Evolutionary conservation across 352 stramenopile genomes (phyloP).

Genomic region (Phytophthora crassamura): DNA sequence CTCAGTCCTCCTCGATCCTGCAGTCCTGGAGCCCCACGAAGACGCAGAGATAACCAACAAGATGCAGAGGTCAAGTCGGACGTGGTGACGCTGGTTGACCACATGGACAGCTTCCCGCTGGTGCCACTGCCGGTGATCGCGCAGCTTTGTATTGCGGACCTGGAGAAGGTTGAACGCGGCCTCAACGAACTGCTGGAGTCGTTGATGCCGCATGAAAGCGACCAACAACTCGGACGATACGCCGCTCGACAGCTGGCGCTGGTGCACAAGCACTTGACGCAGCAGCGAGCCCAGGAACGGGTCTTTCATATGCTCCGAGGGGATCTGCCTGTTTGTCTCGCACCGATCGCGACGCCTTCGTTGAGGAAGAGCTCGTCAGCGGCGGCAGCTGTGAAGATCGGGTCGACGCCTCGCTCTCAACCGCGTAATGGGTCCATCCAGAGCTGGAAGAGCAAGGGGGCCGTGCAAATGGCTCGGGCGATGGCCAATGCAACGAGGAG

Average conservation of each 20-base stretch:
- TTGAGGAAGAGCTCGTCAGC: slow-evolving; percentile 29
- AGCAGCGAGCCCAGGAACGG: slow-evolving; percentile 57
- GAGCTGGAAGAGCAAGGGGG: slow-evolving; percentile 39
- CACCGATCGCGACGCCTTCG: slow-evolving; percentile 8
- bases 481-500: slow-evolving; percentile 31
- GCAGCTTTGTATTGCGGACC: slow-evolving; percentile 44
- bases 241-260: slow-evolving; percentile 57
- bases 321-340: slow-evolving; percentile 21
- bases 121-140: slow-evolving; percentile 66
- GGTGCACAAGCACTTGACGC: slow-evolving; percentile 59
- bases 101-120: slow-evolving; percentile 76
- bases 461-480: slow-evolving; percentile 42
- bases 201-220: slow-evolving; percentile 41
- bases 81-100: slow-evolving; percentile 37
- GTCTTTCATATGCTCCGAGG: slow-evolving; percentile 54
- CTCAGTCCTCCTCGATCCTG: slow-evolving; percentile 12
- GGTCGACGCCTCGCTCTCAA: not conserved
- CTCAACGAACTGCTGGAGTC: slow-evolving; percentile 47
- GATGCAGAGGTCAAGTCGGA: slow-evolving; percentile 6
- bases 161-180: slow-evolving; percentile 51
- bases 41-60: slow-evolving; percentile 1
- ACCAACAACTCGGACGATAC: slow-evolving; percentile 68
- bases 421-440: not conserved
- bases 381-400: slow-evolving; percentile 11
- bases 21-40: not conserved